phyloP scores from a whole-genome alignment of 805 yeast species.

The Lachancea lanzarotensis region DNA sequence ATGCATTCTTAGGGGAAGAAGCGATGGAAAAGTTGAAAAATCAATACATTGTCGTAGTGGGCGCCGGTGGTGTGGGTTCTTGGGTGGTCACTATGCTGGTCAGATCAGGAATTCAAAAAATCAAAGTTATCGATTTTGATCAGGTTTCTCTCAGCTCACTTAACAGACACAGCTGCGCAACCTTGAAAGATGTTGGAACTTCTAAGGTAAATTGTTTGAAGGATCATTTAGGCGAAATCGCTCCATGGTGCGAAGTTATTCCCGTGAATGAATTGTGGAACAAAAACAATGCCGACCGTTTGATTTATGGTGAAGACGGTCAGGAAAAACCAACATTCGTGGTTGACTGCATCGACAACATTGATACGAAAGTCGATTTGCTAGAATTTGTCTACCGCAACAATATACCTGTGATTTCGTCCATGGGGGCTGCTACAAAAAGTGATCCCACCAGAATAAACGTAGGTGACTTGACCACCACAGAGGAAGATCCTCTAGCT shows the following conservation, averaged over 20 bases:
- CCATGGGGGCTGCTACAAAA: constrained; percentile 97
- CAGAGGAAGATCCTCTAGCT: constrained; percentile 92
- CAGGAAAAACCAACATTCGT: constrained; percentile 59
- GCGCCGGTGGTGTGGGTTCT: constrained; percentile 98
- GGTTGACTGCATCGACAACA: constrained; percentile 93
- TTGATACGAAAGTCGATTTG: constrained; percentile 92
- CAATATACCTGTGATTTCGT: constrained; percentile 64
- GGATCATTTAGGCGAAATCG: constrained; percentile 59
- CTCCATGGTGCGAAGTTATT: constrained; percentile 92
- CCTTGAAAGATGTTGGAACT: constrained; percentile 84
- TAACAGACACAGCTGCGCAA: constrained; percentile 93
- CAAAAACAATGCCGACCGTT: constrained; percentile 53
- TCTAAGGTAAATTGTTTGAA: constrained; percentile 80
- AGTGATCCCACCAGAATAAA: constrained; percentile 91
- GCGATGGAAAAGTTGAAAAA: constrained; percentile 70
- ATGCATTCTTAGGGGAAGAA: constrained; percentile 82
- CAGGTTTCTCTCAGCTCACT: constrained; percentile 89
- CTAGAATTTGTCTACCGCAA: constrained; percentile 62
- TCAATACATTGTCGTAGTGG: constrained; percentile 71
- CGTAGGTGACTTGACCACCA: constrained; percentile 78
- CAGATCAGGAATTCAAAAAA: constrained; percentile 78
- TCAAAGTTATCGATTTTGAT: constrained; percentile 87
- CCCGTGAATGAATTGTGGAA: constrained; percentile 75
- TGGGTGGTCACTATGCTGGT: constrained; percentile 90
- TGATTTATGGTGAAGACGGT: constrained; percentile 44